Evolutionary conservation across 108 stramenopile species (phyloP).

Genomic region (Chaetoceros tenuissimus): DNA sequence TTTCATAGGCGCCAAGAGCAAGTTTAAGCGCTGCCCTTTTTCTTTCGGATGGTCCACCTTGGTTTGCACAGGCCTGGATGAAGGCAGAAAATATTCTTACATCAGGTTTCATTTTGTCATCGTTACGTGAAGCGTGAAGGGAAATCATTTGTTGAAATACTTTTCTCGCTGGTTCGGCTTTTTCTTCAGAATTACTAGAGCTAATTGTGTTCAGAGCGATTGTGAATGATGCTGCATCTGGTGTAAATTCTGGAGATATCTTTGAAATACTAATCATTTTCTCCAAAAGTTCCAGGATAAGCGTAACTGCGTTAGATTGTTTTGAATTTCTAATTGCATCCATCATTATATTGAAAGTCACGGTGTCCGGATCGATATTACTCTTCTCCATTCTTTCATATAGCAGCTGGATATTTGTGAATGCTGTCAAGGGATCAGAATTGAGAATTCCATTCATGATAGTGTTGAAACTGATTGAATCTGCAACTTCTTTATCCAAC

Average conservation of each 20-base stretch:
- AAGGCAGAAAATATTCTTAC: background rate
- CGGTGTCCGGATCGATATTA: background rate
- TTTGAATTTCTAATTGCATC: background rate
- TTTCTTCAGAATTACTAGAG: background rate
- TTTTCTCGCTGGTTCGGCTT: background rate
- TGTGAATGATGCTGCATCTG: background rate
- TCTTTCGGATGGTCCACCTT: background rate
- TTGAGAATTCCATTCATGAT: background rate
- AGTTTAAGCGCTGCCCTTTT: background rate
- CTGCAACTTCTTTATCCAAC: background rate
- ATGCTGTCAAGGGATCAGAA: background rate
- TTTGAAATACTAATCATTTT: background rate
- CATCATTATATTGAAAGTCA: background rate
- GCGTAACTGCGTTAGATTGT: background rate
- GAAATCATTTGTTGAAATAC: background rate
- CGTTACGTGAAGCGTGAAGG: background rate
- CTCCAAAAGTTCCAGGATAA: background rate
- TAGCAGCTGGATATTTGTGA: background rate
- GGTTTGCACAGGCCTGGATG: background rate
- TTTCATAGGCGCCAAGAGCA: background rate
- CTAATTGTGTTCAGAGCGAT: background rate
- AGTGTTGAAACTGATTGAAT: background rate
- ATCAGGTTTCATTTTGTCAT: background rate
- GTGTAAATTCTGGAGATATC: background rate
- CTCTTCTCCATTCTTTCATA: background rate